Base-by-base conservation (phyloP, 768 basidiomycete genomes). In the Suillus discolor region DNA sequence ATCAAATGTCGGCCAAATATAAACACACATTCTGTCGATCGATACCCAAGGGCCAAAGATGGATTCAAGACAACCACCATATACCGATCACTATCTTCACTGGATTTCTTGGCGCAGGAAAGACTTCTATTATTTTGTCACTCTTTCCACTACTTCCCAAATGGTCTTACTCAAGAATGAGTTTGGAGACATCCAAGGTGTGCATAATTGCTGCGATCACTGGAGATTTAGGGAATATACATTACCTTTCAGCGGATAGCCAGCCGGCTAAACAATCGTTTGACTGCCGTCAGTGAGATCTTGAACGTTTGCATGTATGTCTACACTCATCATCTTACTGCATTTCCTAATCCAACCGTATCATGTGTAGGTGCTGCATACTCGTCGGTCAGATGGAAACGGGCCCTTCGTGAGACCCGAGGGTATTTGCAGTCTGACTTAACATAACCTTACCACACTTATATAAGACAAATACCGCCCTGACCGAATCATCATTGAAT, bases 71-170 rank as follows among this genome's bases (percentile, higher is more conserved):
- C 25, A 18, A 28, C 9, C 8, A 39, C 18, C 31, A 62, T 39
- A 96, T 95, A 70, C 94, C 94, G 15, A 90, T 97, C 69, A 96
- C 96, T 1, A 92, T 96, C 65, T 94, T 97, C 78, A 98, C 96
- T n/a, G 96, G 96, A 18, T 97, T 94, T 74, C 85, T 95, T 5
- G 92, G 91, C 3, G 90, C 90, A 20, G 92, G 91, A 51, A 92
- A 92, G 76, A 92, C 90, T 0, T 87, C 87, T 3, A 81, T 92
- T 34, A 96, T 97, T 68, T 86, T 97, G 20, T 90, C 92, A 2
- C 81, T 97, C 1, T 84, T 97, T 3, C 89, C 91, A 3, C 88
- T 89, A 69, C 81, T 98, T 8, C 93, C 94, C 3, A 88, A 71
- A 90, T 92, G 39, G 94, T 96, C 6, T 79, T 98, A 44, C 83